A percentile compares a stretch with the other conserved stretches of the same genome.
Evolutionary conservation across 2,329 filamentous ascomycete species (phyloP).

Genomic region (Nothopassalora personata): DNA sequence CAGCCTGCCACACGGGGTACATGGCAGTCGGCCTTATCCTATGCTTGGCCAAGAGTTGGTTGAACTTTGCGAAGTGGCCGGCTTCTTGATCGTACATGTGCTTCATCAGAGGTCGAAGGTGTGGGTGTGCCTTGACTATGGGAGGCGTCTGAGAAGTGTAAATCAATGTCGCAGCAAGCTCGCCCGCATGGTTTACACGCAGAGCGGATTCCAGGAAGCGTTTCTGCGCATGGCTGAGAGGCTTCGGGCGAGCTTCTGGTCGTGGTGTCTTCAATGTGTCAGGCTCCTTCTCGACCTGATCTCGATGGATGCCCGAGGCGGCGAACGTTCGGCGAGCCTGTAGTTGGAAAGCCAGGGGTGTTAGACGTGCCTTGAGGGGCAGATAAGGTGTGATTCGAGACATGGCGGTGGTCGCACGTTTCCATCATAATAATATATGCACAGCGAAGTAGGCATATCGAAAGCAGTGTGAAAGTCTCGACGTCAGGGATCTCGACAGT

Average conservation of each 20-base stretch:
- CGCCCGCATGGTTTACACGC: constrained; percentile 94
- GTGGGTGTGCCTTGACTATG: constrained; percentile 73
- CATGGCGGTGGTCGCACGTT: neutral
- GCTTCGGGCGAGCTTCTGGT: constrained; percentile 15
- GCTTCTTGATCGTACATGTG: constrained; percentile 99
- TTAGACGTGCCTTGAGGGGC: constrained; percentile 25
- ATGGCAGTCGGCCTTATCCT: constrained; percentile 87
- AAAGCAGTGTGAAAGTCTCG: neutral
- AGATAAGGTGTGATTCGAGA: constrained; percentile 11
- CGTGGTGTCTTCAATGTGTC: constrained; percentile 16
- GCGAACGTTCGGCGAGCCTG: constrained; percentile 21
- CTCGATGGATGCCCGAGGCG: constrained; percentile 12
- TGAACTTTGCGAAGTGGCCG: constrained; percentile 81
- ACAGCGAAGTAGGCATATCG: neutral
- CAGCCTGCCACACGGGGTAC: constrained; percentile 80
- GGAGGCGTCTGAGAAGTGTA: constrained; percentile 83
- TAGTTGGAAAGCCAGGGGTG: constrained; percentile 29
- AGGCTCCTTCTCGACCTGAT: constrained; percentile 19
- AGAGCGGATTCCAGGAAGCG: constrained; percentile 74
- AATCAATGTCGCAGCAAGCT: constrained; percentile 93
- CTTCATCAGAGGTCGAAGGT: constrained; percentile 83
- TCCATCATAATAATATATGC: neutral
- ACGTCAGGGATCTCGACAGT: neutral
- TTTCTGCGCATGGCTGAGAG: constrained; percentile 50
- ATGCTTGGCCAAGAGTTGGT: constrained; percentile 73